Evolutionary conservation across 164 flowering plant genomes (phyloP), one percentile per base, ranked within the genome.

Genomic region (Liquidambar formosana): DNA sequence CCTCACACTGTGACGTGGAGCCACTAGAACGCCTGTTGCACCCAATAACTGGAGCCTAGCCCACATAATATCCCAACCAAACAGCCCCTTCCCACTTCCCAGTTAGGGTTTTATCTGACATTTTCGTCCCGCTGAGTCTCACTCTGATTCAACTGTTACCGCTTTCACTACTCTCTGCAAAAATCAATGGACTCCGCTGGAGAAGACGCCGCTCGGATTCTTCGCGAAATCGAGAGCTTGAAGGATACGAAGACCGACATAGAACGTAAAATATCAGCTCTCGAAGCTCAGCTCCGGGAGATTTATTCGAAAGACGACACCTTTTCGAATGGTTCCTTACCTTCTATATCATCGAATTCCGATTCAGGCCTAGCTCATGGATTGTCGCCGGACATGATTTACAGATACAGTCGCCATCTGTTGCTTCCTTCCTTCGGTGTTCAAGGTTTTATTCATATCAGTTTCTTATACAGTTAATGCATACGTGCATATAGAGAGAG

Each of bases 371-470:
- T n/a, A 43, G 68, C 64, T 16, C 77, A 86, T 51, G 85, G 79
- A 1, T 65, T 94, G 46, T 73, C 88, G 33, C 65, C 89, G 0
- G 88, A 87, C 15, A 70, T 69, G 71, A 86, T 92, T 21, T 85
- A 91, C 76, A 72, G 97, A 67, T 92, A 94, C 85, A 92, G 97
- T 70, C 94, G 97, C 21, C 97, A 92, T 22, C 87, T 92, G 22
- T 64, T 92, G 79, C 97, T 92, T 61, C 96, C 97, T 63, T 81
- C 92, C 0, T 88, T 94, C 51, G 98, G 97, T 16, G 91, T 92
- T 46, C 82, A 86, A 80, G 96, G 96, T 86, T 57, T 8, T 53
- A n/a, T 5, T 47, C 12, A 45, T 43, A 43, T 13, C 19, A 26
- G 5, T 5, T n/a, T 67, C 14, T 2, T 10, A 43, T 27, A 28